Percentiles rank a stretch among this genome's conserved stretches.
These are phyloP conservation scores for Globisporangium nodosum DNA, from an alignment of 352 stramenopile genomes.

Conservation along the genomic window DNA sequence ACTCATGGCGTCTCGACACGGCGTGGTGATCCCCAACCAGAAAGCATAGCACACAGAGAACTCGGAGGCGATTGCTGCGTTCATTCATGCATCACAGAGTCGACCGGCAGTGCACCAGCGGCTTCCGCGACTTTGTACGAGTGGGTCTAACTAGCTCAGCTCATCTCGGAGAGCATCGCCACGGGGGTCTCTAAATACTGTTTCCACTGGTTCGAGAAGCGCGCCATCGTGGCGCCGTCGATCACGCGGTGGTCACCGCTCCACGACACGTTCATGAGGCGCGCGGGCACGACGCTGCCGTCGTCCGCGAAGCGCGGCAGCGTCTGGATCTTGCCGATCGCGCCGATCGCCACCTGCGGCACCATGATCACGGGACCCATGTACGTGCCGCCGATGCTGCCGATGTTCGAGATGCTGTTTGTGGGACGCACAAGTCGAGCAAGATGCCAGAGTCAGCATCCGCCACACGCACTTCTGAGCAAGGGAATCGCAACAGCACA, in stretches of 20 bases:
- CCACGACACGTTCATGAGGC: constrained; percentile 97
- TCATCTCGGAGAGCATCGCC: constrained; percentile 89
- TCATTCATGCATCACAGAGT: not conserved
- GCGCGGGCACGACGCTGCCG: constrained; percentile 76
- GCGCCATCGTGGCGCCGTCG: constrained; percentile 96
- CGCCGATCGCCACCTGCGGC: constrained; percentile 97
- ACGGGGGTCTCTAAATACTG: constrained; percentile 93
- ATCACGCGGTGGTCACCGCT: constrained; percentile 97
- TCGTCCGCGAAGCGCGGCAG: constrained; percentile 92
- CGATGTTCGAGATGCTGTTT: constrained; percentile 88
- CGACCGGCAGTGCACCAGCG: too few relatives aligned
- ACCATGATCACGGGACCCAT: constrained; percentile 94
- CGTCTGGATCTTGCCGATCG: constrained; percentile 94
- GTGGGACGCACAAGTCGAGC: not conserved
- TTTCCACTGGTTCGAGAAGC: constrained; percentile 98
- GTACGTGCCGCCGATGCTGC: constrained; percentile 97
- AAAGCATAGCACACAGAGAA: not conserved
- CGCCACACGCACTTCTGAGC: not conserved
- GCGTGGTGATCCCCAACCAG: constrained; percentile 67
- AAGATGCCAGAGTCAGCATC: not conserved
- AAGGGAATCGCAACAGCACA: constrained; percentile 8
- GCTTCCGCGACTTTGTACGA: too few relatives aligned
- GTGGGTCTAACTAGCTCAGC: constrained; percentile 24
- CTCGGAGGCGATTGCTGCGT: not conserved
- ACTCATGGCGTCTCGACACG: constrained; percentile 50